Percentiles rank a stretch among this genome's conserved stretches.
Conservation (phyloP, 2,329 filamentous ascomycete species). For the Chrysoporthe cubensis region DNA sequence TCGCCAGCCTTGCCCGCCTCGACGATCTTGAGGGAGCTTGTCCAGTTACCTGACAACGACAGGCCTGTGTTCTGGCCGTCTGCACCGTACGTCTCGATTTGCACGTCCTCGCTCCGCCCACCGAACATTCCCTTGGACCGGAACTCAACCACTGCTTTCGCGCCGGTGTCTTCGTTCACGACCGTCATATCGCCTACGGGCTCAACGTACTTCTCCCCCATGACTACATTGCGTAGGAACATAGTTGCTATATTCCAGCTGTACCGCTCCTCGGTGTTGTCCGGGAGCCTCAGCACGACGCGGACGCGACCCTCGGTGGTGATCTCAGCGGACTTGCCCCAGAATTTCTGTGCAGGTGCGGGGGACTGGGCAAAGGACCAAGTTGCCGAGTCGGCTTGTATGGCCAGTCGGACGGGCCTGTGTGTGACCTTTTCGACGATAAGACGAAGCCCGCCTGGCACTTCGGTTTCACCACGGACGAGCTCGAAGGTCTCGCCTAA, state of each 20-base stretch:
- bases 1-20: slow-evolving; percentile 64
- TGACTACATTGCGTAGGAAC: slow-evolving; percentile 94
- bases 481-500: slow-evolving; percentile 95
- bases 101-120: slow-evolving; percentile 87
- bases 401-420: slow-evolving; percentile 87
- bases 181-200: slow-evolving; percentile 85
- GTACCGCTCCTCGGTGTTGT: slow-evolving; percentile 78
- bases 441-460: slow-evolving; percentile 77
- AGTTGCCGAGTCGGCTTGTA: slow-evolving; percentile 82
- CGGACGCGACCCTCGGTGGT: slow-evolving; percentile 88
- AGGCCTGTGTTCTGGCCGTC: slow-evolving; percentile 68
- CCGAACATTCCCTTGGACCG: slow-evolving; percentile 97
- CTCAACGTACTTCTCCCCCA: slow-evolving; percentile 97
- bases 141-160: slow-evolving; percentile 86
- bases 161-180: slow-evolving; percentile 79
- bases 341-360: slow-evolving; percentile 93
- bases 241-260: slow-evolving; percentile 87
- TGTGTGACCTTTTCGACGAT: slow-evolving; percentile 96
- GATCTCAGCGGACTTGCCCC: slow-evolving; percentile 95
- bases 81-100: slow-evolving; percentile 71
- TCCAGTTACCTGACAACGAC: slow-evolving; percentile 84
- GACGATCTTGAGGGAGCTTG: slow-evolving; percentile 57
- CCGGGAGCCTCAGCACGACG: slow-evolving; percentile 67
- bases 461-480: slow-evolving; percentile 77
- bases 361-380: slow-evolving; percentile 92